Evolutionary conservation across 805 yeast species (phyloP), one percentile per base, ranked within the genome.

Genomic region (Metschnikowia cerradonensis): DNA sequence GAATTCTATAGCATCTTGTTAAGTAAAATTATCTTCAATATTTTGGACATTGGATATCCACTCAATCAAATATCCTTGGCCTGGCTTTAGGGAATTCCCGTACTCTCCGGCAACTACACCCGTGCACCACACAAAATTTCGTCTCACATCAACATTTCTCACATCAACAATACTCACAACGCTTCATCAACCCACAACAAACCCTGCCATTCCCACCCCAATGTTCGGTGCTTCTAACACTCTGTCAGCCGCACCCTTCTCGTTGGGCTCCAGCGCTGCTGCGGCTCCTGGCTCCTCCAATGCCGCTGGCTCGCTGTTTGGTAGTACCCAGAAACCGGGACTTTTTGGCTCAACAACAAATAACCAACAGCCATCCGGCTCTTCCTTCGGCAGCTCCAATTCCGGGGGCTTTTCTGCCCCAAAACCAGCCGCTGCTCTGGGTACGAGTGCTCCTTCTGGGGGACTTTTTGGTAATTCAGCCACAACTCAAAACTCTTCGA

Each of bases 151-250:
- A 36, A 44, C 40, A 22, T 15, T 43, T 44, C 47, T 37, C 40
- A 39, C 47, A 13, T 34, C 30, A 35, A 44, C 40, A 22, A 11
- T 43, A 35, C 47, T 37, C 40, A 40, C 48, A 13, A 32, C 46
- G 14, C 38, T 33, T 17, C 45, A 33, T 35, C 40, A n/a, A n/a
- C 15, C 26, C 39, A 44, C 40, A 44, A 34, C 47, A 23, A 22
- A 11, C 33, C 15, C 14, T 26, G 22, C 30, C 32, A 30, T 37
- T 15, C 23, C 31, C 15, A 7, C 19, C 39, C 22, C 41, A 37
- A 57, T 57, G 60, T 57, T 57, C 45, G 59, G 60, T 17, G 49
- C 58, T 20, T 46, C 55, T 11, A 41, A 48, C 19, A 51, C 46
- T 31, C 31, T 44, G 17, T 19, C 51, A 14, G 20, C 55, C 4